A percentile compares a stretch with the other conserved stretches of the same genome.
phyloP scores from a whole-genome alignment of 1,284 basidiomycete genomes.

The Malassezia vespertilionis region DNA sequence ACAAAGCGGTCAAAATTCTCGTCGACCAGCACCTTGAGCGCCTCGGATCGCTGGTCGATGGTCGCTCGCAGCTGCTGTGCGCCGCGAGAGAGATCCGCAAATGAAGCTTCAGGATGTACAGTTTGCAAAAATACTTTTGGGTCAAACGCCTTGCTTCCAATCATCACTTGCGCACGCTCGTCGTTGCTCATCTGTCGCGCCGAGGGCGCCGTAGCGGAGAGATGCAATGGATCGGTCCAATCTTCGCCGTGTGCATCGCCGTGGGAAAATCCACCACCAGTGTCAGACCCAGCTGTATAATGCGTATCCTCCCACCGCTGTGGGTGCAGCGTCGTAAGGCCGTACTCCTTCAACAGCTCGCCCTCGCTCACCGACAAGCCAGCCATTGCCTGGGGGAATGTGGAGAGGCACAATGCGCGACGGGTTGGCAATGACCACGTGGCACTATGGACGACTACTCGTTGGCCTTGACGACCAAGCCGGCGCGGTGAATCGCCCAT shows the following conservation, averaged over 20 bases:
- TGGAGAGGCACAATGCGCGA: neutral
- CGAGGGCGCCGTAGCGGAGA: conserved; percentile 50
- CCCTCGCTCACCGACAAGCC: conserved; percentile 37
- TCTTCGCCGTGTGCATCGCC: conserved; percentile 19
- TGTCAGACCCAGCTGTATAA: neutral
- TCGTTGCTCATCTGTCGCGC: conserved; percentile 23
- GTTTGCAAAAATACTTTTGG: conserved; percentile 83
- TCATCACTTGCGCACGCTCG: conserved; percentile 27
- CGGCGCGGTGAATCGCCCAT: conserved; percentile 42
- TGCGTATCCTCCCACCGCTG: conserved; percentile 32
- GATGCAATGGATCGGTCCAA: conserved; percentile 47
- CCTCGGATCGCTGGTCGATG: conserved; percentile 60
- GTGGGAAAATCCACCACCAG: conserved; percentile 15
- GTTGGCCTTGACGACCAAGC: conserved; percentile 22
- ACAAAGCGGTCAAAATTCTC: conserved; percentile 98
- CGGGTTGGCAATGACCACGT: too few species aligned
- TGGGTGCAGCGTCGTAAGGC: conserved; percentile 47
- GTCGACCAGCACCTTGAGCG: conserved; percentile 84
- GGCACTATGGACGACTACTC: too few species aligned
- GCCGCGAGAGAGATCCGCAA: conserved; percentile 64
- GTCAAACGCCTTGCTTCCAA: conserved; percentile 84
- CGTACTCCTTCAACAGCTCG: conserved; percentile 48
- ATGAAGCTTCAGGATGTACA: conserved; percentile 89
- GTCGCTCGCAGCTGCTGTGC: conserved; percentile 29
- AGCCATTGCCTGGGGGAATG: conserved; percentile 10